Evolutionary conservation across 306 rosid genomes (phyloP).

Genomic region (Quillaja saponaria): DNA sequence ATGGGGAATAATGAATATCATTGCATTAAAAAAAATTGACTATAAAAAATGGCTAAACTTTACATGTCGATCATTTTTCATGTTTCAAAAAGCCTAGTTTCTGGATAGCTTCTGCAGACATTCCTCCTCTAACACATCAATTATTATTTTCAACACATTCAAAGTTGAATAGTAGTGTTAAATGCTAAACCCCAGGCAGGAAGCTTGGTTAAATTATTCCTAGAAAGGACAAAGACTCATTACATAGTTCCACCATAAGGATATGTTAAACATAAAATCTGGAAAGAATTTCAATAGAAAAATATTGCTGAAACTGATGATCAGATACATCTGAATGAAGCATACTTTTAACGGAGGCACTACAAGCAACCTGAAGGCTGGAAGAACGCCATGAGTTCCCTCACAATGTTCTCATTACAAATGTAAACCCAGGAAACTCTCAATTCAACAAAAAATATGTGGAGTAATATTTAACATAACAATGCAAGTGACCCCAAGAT

Average conservation of each 20-base stretch:
- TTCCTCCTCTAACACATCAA: not conserved
- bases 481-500: conserved; percentile 3
- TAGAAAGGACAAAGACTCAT: not conserved
- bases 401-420: conserved; percentile 40
- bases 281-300: conserved; percentile 17
- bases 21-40: too few relatives aligned
- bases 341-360: conserved; percentile 70
- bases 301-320: not conserved
- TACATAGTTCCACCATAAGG: not conserved
- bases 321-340: conserved; percentile 21
- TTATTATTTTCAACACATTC: not conserved
- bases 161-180: not conserved
- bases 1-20: too few relatives aligned
- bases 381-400: conserved; percentile 97
- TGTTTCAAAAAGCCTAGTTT: too few relatives aligned
- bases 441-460: conserved; percentile 1
- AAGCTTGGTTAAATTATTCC: conserved; percentile 10
- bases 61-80: too few relatives aligned
- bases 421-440: conserved; percentile 10
- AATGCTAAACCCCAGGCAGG: not conserved
- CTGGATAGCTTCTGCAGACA: too few relatives aligned
- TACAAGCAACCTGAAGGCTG: conserved; percentile 73
- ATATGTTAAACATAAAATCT: not conserved
- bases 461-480: conserved; percentile 2
- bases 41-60: too few relatives aligned